Evolutionary conservation across 257 asterid genomes (phyloP).

Genomic region (Cruciata laevipes): DNA sequence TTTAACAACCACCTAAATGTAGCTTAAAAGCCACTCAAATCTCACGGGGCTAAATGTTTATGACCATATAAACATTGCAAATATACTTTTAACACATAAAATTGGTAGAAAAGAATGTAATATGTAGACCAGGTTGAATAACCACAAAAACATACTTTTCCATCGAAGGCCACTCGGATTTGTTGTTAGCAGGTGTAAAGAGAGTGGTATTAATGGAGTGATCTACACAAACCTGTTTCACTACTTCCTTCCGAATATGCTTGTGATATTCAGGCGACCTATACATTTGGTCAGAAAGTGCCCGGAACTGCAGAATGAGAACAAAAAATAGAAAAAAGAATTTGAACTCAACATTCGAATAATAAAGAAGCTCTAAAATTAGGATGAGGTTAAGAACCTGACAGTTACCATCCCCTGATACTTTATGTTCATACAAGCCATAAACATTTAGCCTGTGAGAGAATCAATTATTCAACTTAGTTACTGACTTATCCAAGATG

Average conservation of each 20-base stretch:
- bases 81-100: neutral
- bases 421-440: conserved; percentile 51
- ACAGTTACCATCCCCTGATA: conserved; percentile 68
- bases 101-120: too few species aligned
- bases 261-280: conserved; percentile 59
- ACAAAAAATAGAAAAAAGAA: conserved; percentile 2
- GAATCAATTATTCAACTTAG: conserved; percentile 8
- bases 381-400: conserved; percentile 38
- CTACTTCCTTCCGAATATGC: conserved; percentile 61
- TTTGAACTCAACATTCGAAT: neutral
- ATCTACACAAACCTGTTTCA: conserved; percentile 51
- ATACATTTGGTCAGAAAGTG: conserved; percentile 70
- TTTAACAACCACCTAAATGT: neutral
- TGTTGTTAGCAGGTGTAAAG: neutral
- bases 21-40: neutral
- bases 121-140: neutral
- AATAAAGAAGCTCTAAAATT: neutral
- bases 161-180: neutral
- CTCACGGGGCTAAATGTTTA: too few species aligned
- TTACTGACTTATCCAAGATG: conserved; percentile 7
- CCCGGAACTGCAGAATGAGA: conserved; percentile 47
- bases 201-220: neutral
- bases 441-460: conserved; percentile 44
- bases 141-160: too few species aligned
- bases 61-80: neutral